Conservation (phyloP, 192 early-diverging fungal species). For the Dispira simplex region DNA sequence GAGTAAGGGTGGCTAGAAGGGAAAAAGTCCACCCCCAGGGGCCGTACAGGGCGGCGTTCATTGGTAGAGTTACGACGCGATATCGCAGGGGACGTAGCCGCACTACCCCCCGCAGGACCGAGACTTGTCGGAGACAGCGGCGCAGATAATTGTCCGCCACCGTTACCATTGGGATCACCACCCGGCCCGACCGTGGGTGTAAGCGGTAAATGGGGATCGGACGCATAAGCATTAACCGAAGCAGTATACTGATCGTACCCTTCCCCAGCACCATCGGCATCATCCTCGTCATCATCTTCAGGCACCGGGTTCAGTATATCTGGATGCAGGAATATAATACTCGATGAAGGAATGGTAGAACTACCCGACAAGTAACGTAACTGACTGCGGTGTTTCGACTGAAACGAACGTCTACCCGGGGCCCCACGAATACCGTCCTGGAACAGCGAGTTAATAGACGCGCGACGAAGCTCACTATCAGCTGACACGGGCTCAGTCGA, state of each 20-base stretch:
- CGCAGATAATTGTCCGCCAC: neutral
- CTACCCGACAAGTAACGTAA: conserved; percentile 8
- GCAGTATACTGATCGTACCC: neutral
- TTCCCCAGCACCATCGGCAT: neutral
- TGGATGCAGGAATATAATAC: conserved; percentile 2
- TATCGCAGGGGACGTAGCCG: neutral
- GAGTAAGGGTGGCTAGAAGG: conserved; percentile 10
- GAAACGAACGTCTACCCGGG: neutral
- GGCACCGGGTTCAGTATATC: conserved; percentile 1
- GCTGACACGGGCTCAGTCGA: neutral
- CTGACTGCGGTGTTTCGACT: neutral
- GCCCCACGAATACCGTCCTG: neutral
- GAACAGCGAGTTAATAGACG: neutral
- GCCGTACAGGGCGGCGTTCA: neutral
- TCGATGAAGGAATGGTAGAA: neutral
- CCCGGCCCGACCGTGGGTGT: neutral
- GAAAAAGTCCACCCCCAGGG: neutral
- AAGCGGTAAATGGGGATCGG: neutral
- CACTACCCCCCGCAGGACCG: neutral
- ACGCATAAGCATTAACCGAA: neutral
- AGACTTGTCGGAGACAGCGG: neutral
- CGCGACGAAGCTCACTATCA: neutral
- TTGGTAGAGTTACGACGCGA: neutral
- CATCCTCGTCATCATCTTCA: neutral
- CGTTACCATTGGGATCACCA: neutral